A percentile compares a stretch with the other conserved stretches of the same genome.
Evolutionary conservation across 768 basidiomycete genomes (phyloP).

Genomic region (Ramaria rubella): DNA sequence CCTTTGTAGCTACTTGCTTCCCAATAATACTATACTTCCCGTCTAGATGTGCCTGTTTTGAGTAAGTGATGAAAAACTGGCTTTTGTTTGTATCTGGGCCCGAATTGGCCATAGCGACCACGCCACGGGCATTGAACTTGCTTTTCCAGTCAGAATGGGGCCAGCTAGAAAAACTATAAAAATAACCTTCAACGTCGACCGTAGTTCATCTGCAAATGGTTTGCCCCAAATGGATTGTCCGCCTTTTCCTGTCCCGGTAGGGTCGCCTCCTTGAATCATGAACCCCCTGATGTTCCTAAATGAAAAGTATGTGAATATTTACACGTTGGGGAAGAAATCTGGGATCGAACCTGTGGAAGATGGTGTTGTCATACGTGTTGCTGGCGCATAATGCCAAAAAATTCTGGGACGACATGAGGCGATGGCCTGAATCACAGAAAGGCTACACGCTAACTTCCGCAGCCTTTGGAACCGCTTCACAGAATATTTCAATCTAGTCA

Average conservation of each 20-base stretch:
- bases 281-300: constrained; percentile 87
- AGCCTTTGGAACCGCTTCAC: constrained; percentile 91
- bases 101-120: constrained; percentile 97
- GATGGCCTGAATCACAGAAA: background rate
- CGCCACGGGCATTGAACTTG: constrained; percentile 91
- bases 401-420: constrained; percentile 51
- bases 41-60: constrained; percentile 91
- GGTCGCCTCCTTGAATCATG: constrained; percentile 93
- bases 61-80: constrained; percentile 85
- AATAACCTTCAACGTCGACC: constrained; percentile 84
- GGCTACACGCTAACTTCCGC: constrained; percentile 60
- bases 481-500: constrained; percentile 92
- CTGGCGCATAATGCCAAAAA: constrained; percentile 93
- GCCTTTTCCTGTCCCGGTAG: constrained; percentile 85
- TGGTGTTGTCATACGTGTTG: constrained; percentile 72
- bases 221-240: constrained; percentile 96
- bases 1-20: constrained; percentile 35
- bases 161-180: background rate
- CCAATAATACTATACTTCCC: constrained; percentile 93
- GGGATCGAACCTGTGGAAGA: constrained; percentile 60
- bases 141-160: background rate
- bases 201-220: constrained; percentile 86
- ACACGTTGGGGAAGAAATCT: constrained; percentile 18
- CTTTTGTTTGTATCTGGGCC: constrained; percentile 92
- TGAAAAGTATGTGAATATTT: constrained; percentile 7